A percentile compares a stretch with the other conserved stretches of the same genome.
Conservation (phyloP, 306 rosid species). For the Trifolium fragiferum region DNA sequence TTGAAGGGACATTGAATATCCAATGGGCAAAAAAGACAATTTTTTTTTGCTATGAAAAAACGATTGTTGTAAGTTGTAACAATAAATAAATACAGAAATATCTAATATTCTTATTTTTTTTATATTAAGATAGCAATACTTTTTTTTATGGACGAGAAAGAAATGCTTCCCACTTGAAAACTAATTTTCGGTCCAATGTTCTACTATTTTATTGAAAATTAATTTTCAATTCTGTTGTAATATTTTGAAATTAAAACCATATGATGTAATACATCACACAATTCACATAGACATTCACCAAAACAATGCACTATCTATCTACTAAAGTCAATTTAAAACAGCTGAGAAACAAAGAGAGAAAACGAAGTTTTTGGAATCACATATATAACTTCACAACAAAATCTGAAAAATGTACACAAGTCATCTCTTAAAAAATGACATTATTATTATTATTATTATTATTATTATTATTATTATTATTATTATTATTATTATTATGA, state of each 20-base stretch:
- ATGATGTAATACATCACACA: neutral
- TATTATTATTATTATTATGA: neutral
- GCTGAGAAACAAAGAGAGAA: neutral
- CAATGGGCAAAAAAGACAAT: no score
- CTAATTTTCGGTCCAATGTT: no score
- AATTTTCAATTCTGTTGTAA: neutral
- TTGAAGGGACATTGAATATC: no score
- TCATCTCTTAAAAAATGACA: neutral
- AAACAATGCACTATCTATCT: neutral
- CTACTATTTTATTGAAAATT: neutral
- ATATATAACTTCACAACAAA: neutral
- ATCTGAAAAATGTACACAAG: neutral
- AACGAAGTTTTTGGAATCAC: conserved; percentile 13
- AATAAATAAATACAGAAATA: no score
- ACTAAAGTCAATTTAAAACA: conserved; percentile 2
- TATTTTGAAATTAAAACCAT: neutral
- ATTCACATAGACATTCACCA: neutral
- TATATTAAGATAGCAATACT: no score
- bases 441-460: no score
- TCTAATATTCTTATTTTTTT: no score
- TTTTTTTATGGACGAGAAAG: no score
- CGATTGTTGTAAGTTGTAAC: no score
- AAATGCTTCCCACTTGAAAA: no score
- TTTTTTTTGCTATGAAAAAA: no score
- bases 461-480: no score